A percentile compares a stretch with the other conserved stretches of the same genome.
phyloP scores from a whole-genome alignment of 2,329 filamentous ascomycete species.

The Diaporthe aspalathi region DNA sequence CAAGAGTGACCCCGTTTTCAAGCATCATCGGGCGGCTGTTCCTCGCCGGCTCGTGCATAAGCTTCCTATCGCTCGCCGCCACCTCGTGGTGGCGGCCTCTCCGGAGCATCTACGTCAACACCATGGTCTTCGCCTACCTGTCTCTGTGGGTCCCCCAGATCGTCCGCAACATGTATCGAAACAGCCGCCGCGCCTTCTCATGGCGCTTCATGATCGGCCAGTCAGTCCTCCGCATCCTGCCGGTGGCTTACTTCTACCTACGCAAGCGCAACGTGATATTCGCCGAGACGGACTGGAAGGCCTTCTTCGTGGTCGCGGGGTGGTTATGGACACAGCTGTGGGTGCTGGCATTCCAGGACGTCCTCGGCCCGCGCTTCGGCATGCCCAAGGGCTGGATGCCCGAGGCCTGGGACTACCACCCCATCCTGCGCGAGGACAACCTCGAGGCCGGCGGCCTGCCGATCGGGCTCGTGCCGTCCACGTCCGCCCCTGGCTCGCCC shows the following conservation, averaged over 20 bases:
- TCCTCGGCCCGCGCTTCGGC: slow-evolving; percentile 90
- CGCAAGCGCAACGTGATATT: slow-evolving; percentile 84
- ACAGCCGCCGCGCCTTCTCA: slow-evolving; percentile 89
- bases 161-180: slow-evolving; percentile 87
- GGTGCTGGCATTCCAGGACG: slow-evolving; percentile 81
- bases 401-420: slow-evolving; percentile 96
- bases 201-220: slow-evolving; percentile 93
- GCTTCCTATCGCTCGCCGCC: slow-evolving; percentile 70
- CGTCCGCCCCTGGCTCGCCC: slow-evolving; percentile 46
- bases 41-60: slow-evolving; percentile 64
- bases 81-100: slow-evolving; percentile 68
- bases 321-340: slow-evolving; percentile 93
- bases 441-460: slow-evolving; percentile 83
- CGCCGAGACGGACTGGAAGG: slow-evolving; percentile 73
- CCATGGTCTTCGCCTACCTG: slow-evolving; percentile 79
- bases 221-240: slow-evolving; percentile 80
- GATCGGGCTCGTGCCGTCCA: slow-evolving; percentile 71
- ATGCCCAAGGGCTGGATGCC: slow-evolving; percentile 75
- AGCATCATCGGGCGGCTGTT: slow-evolving; percentile 68
- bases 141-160: slow-evolving; percentile 96
- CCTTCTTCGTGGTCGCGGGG: slow-evolving; percentile 72
- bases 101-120: slow-evolving; percentile 69
- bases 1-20: slow-evolving; percentile 57
- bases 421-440: slow-evolving; percentile 84
- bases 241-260: slow-evolving; percentile 88